Base-by-base conservation (phyloP, 2,329 filamentous ascomycete species). In the Gremmenia infestans region DNA sequence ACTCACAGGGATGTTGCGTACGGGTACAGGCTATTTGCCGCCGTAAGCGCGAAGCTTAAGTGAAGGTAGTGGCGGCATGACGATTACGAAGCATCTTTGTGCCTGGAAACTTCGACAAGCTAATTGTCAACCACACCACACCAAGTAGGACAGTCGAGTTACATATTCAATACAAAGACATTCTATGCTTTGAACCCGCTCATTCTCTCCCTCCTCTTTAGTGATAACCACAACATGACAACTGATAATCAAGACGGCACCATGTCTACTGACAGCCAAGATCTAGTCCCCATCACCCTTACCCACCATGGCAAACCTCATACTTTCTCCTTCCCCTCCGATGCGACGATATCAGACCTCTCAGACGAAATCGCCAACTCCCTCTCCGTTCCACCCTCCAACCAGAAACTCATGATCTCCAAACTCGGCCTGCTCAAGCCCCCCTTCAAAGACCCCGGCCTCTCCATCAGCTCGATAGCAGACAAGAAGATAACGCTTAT, bases 401-500 rank as follows among this genome's bases (percentile, higher is more conserved):
- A 89, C 70, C 86, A 89, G 67, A 90, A 90, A 68, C 78, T 88
- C 68, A 77, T 89, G 61, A 78, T 83, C 14, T 78, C 85, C 43
- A 88, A 87, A 67, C 74, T 81, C 7, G 85, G 85, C 28, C 74
- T 89, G 1, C 76, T 88, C 25, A 87, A 84, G 61, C 74, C 78
- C 0, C 85, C 86, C 0, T 85, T 87, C 73, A 81, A 81, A 68
- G 76, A 86, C 60, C 76, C 82, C 0, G 63, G 72, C 2, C 72
- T 83, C 47, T 71, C 75, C 8, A 51, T 71, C 3, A 73, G 85
- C 56, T 65, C 70, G 7, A 67, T 77, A 4, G 72, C 87, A 2
- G 71, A 75, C 57, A 85, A 82, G 70, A 85, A 85, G 58, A 78
- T 88, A 59, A 83, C 78, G 2, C 78, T 89, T 32, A 78, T 89